phyloP scores from a whole-genome alignment of 2,329 filamentous ascomycete genomes.

The Clarireedia monteithiana region DNA sequence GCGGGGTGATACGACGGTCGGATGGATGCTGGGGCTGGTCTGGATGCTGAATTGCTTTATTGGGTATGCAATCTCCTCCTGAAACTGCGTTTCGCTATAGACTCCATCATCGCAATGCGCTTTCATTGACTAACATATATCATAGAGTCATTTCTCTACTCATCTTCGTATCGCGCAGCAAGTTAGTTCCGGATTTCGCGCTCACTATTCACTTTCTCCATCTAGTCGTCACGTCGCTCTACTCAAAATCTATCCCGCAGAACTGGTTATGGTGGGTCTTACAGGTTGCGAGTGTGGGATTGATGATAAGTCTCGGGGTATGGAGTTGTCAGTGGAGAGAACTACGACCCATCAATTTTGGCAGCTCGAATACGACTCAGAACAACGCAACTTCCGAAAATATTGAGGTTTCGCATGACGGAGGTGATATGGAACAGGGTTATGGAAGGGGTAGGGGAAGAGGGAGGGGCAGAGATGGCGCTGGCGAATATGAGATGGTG shows the following conservation, averaged over 20 bases:
- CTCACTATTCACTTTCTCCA: conserved; percentile 82
- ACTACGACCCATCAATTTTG: conserved; percentile 80
- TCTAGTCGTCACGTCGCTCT: conserved; percentile 68
- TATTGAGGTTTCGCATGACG: conserved; percentile 14
- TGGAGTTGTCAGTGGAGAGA: conserved; percentile 92
- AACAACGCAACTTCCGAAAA: conserved; percentile 13
- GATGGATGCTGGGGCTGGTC: conserved; percentile 61
- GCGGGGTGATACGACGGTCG: conserved; percentile 59
- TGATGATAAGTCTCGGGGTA: conserved; percentile 67
- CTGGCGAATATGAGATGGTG: conserved; percentile 59
- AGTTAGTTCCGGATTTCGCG: conserved; percentile 91
- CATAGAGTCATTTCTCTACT: conserved; percentile 75
- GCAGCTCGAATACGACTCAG: conserved; percentile 39
- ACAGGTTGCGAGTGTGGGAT: conserved; percentile 48
- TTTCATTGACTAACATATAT: not conserved
- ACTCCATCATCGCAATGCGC: not conserved
- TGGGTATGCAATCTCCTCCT: conserved; percentile 40
- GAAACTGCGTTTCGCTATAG: not conserved
- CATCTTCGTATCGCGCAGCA: conserved; percentile 76
- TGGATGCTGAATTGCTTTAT: conserved; percentile 60
- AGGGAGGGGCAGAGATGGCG: conserved; percentile 46
- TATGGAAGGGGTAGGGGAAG: conserved; percentile 43
- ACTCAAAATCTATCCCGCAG: conserved; percentile 66
- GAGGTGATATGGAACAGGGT: conserved; percentile 19
- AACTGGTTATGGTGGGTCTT: conserved; percentile 83